These are phyloP conservation scores for Macrophomina phaseolina DNA, from an alignment of 2,329 filamentous ascomycete species.

Conservation along the genomic window DNA sequence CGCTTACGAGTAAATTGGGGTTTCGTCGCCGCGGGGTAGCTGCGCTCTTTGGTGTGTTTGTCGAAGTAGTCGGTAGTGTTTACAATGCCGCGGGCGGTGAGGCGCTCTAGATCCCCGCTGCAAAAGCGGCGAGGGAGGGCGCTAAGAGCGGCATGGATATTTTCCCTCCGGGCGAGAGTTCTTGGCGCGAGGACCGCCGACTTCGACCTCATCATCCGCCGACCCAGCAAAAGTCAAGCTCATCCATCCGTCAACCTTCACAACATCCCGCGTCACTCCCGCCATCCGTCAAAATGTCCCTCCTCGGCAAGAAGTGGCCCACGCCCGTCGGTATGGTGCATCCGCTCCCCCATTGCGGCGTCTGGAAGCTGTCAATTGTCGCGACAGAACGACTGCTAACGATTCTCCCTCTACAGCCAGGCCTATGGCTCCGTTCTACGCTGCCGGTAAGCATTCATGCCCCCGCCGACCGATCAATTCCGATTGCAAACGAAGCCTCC, in stretches of 20 bases:
- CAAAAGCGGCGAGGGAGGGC: conserved; percentile 9
- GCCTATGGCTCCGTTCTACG: conserved; percentile 93
- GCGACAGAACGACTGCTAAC: conserved; percentile 36
- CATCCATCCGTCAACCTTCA: conserved; percentile 27
- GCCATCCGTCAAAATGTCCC: conserved; percentile 44
- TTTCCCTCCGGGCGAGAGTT: conserved; percentile 16
- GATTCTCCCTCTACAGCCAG: conserved; percentile 65
- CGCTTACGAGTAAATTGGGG: too few species aligned
- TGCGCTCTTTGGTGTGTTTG: neutral
- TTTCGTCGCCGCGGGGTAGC: neutral
- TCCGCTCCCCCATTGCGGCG: conserved; percentile 9
- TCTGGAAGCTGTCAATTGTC: conserved; percentile 2
- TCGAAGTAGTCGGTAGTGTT: conserved; percentile 12
- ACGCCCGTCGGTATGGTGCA: conserved; percentile 54
- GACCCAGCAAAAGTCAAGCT: conserved; percentile 29
- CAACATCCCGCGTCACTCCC: conserved; percentile 22
- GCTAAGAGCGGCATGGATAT: conserved; percentile 20
- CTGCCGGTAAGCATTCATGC: conserved; percentile 73
- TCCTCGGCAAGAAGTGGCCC: conserved; percentile 60
- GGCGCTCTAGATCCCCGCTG: neutral
- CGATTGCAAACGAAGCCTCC: neutral
- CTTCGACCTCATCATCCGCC: conserved; percentile 38
- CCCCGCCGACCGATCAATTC: neutral
- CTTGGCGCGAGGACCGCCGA: conserved; percentile 30
- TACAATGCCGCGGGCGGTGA: conserved; percentile 9